phyloP scores from a whole-genome alignment of 768 basidiomycete genomes.

The Nevesoporus exiguus region DNA sequence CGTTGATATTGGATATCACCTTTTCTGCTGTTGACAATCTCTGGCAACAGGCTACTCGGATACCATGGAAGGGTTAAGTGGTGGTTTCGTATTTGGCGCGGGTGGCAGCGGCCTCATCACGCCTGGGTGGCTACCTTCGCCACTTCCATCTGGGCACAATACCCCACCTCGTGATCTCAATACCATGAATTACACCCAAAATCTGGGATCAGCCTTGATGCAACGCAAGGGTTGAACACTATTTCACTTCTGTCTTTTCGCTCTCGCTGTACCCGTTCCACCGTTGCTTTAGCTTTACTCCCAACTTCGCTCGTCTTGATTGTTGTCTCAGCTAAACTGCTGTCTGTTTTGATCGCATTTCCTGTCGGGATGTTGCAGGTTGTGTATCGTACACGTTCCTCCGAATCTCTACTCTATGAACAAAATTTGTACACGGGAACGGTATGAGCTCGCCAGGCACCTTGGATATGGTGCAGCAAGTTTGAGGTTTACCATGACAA shows the following conservation, averaged over 20 bases:
- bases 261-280: constrained; percentile 2
- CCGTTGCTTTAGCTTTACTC: not conserved
- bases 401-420: not conserved
- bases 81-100: constrained; percentile 82
- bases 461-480: no score
- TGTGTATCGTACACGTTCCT: constrained; percentile 17
- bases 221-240: constrained; percentile 25
- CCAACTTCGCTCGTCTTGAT: constrained; percentile 1
- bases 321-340: not conserved
- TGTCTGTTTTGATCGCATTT: constrained; percentile 13
- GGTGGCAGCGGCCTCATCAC: constrained; percentile 84
- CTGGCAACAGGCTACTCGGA: constrained; percentile 63
- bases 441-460: not conserved
- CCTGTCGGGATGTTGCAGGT: constrained; percentile 1
- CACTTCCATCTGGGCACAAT: constrained; percentile 53
- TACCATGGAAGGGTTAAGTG: constrained; percentile 76
- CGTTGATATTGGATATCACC: constrained; percentile 23
- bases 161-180: constrained; percentile 34
- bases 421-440: not conserved
- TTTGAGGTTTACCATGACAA: no score
- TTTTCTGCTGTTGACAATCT: constrained; percentile 1
- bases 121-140: constrained; percentile 59
- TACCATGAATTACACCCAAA: constrained; percentile 27
- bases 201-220: constrained; percentile 22
- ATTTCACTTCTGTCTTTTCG: constrained; percentile 4